phyloP scores from a whole-genome alignment of 2,329 filamentous ascomycete genomes.

The Bimuria novae-zelandiae region DNA sequence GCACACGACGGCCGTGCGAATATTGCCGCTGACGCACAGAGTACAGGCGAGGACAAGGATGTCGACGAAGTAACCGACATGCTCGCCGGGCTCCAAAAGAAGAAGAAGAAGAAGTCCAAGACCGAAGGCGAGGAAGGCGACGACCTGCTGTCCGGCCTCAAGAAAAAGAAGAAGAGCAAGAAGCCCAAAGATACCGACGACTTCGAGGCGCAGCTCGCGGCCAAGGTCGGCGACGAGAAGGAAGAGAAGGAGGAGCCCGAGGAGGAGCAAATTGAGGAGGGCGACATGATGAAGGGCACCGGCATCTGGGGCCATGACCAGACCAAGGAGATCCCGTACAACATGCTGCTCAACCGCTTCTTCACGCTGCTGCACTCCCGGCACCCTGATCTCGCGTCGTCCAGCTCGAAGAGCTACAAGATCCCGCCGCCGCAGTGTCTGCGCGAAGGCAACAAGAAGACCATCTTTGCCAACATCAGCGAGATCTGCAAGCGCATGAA shows the following conservation, averaged over 20 bases:
- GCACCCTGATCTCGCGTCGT: constrained; percentile 92
- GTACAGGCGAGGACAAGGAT: constrained; percentile 53
- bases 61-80: constrained; percentile 54
- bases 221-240: constrained; percentile 58
- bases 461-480: constrained; percentile 98
- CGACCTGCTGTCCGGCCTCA: constrained; percentile 67
- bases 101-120: constrained; percentile 79
- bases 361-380: constrained; percentile 93
- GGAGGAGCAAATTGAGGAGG: constrained; percentile 61
- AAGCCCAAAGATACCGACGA: constrained; percentile 60
- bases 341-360: constrained; percentile 85
- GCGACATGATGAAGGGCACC: constrained; percentile 84
- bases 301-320: constrained; percentile 88
- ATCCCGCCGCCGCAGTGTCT: constrained; percentile 98
- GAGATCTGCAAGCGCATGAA: constrained; percentile 99
- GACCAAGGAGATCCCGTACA: constrained; percentile 78
- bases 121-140: constrained; percentile 55
- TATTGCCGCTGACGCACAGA: constrained; percentile 26
- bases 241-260: constrained; percentile 55
- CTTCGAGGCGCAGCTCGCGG: constrained; percentile 69
- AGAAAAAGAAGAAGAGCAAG: constrained; percentile 90
- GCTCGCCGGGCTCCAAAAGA: constrained; percentile 75
- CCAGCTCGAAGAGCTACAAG: constrained; percentile 94
- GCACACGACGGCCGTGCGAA: constrained; percentile 1
- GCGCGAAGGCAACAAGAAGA: constrained; percentile 98